Evolutionary conservation across 179 eudicot species (phyloP), one percentile per base, ranked within the genome.

Genomic region (Camellia oleifera): DNA sequence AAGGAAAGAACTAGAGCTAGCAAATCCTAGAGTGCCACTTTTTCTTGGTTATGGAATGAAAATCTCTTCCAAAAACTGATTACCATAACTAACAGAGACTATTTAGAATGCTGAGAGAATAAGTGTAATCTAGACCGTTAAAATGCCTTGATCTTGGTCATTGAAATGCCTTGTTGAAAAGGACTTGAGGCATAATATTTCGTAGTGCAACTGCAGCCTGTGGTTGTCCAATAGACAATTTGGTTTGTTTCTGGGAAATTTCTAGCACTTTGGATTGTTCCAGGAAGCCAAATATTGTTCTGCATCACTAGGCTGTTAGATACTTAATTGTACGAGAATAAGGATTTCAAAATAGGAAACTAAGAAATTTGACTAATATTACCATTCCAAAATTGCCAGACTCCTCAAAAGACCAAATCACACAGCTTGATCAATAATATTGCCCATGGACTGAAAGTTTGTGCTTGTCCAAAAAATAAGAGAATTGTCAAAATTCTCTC

Each of bases 321-420:
- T 17, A 23, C 65, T 61, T 18, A 61, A 3, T 17, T 61, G 0
- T 61, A 61, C 8, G 23, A 61, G 20, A 61, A 17, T 17, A 61
- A 18, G 65, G n/a, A 61, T 61, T 18, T 18, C 11, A 61, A 17
- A 18, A 15, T n/a, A 15, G 14, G 18, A 60, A 58, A 15, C 62
- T 58, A 58, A 13, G n/a, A 13, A 58, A 58, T 3, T 58, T 14
- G 62, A 58, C 62, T 58, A 3, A 58, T 15, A 58, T 13, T n/a
- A 72, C 44, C 5, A 23, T 74, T 72, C 75, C 44, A 53, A 72
- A 52, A 72, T 52, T 52, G 56, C 58, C 50, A 20, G 58, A 71
- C 20, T 71, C 61, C 15, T 57, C 14, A 14, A 57, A 57, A 57
- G 9, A 57, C 11, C 61, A 10, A 57, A 57, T 57, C 8, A 26